phyloP scores from a whole-genome alignment of 2,329 filamentous ascomycete genomes.

The Raffaelea deltoideospora region DNA sequence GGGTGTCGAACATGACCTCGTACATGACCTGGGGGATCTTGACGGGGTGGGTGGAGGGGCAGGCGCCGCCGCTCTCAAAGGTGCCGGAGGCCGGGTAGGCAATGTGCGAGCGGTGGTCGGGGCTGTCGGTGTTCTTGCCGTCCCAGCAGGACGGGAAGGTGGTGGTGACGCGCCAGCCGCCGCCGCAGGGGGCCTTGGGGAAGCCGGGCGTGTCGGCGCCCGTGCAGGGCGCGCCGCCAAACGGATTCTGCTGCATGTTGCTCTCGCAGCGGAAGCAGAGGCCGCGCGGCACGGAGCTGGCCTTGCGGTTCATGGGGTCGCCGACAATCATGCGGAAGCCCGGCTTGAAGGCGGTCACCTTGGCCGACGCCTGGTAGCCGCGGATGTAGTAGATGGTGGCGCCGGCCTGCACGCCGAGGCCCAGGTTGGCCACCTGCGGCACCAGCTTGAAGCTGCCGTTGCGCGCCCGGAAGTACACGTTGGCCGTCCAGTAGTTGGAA shows the following conservation, averaged over 20 bases:
- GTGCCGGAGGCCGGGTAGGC: slow-evolving; percentile 9
- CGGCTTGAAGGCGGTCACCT: slow-evolving; percentile 8
- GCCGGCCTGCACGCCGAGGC: slow-evolving; percentile 14
- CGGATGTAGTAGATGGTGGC: slow-evolving; percentile 9
- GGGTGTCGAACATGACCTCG: slow-evolving; percentile 11
- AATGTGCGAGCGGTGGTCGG: slow-evolving; percentile 21
- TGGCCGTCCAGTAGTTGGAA: slow-evolving; percentile 20
- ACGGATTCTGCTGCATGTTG: slow-evolving; percentile 12
- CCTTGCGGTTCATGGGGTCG: slow-evolving; percentile 8
- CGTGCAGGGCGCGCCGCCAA: slow-evolving; percentile 13
- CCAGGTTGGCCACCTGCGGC: slow-evolving; percentile 18
- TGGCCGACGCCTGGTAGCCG: slow-evolving; percentile 5
- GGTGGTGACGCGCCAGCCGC: slow-evolving; percentile 25
- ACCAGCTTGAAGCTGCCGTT: slow-evolving; percentile 19
- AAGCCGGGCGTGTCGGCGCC: slow-evolving; percentile 21
- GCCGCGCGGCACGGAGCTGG: slow-evolving; percentile 8
- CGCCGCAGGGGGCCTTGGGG: slow-evolving; percentile 20
- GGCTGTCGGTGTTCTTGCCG: slow-evolving; percentile 26
- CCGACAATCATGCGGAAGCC: slow-evolving; percentile 12
- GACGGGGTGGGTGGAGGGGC: slow-evolving; percentile 10
- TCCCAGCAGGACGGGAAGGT: slow-evolving; percentile 28
- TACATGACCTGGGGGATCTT: slow-evolving; percentile 13
- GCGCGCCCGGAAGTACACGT: slow-evolving; percentile 13
- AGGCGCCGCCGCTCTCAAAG: slow-evolving; percentile 11
- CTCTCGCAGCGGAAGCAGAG: slow-evolving; percentile 13